Evolutionary conservation across 495 filamentous ascomycete genomes (phyloP).

Genomic region (Hypoxylon subgilvum): DNA sequence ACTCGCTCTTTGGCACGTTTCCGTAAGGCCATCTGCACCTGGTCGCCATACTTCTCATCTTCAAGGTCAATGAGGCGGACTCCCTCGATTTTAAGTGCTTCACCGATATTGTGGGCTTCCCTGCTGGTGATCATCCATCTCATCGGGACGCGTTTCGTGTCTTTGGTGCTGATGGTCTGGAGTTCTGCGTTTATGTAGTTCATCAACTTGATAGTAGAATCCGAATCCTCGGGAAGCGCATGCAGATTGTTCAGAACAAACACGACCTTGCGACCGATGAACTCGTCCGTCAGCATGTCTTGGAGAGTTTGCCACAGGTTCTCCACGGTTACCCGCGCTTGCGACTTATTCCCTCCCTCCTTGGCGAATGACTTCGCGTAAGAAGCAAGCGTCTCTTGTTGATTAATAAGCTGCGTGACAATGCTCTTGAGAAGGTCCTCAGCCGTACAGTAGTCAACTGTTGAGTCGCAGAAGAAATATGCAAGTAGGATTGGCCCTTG

Average conservation of each 20-base stretch:
- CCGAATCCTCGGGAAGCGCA: slow-evolving; percentile 43
- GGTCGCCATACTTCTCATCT: slow-evolving; percentile 41
- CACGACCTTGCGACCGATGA: slow-evolving; percentile 43
- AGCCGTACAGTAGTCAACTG: slow-evolving; percentile 40
- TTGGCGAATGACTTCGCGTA: slow-evolving; percentile 45
- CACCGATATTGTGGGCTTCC: slow-evolving; percentile 37
- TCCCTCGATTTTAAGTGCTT: slow-evolving; percentile 30
- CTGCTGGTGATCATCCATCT: slow-evolving; percentile 46
- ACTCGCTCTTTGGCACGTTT: slow-evolving; percentile 39
- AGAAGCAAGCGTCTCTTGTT: slow-evolving; percentile 43
- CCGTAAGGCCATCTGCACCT: slow-evolving; percentile 39
- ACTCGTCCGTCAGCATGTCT: slow-evolving; percentile 46
- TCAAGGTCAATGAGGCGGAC: slow-evolving; percentile 39
- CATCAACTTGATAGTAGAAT: slow-evolving; percentile 46
- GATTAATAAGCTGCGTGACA: slow-evolving; percentile 43
- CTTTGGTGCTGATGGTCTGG: slow-evolving; percentile 15
- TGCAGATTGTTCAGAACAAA: slow-evolving; percentile 50
- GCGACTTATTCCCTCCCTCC: slow-evolving; percentile 30
- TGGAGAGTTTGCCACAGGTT: slow-evolving; percentile 47
- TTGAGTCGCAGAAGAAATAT: slow-evolving; percentile 49
- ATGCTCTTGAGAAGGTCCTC: slow-evolving; percentile 50
- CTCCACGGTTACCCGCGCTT: slow-evolving; percentile 37
- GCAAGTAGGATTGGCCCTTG: slow-evolving; percentile 41
- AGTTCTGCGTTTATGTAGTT: slow-evolving; percentile 37
- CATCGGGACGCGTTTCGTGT: slow-evolving; percentile 26